Percentiles rank a stretch among this genome's conserved stretches.
Conservation (phyloP, 192 early-diverging fungal genomes). For the Entomortierella lignicola region DNA sequence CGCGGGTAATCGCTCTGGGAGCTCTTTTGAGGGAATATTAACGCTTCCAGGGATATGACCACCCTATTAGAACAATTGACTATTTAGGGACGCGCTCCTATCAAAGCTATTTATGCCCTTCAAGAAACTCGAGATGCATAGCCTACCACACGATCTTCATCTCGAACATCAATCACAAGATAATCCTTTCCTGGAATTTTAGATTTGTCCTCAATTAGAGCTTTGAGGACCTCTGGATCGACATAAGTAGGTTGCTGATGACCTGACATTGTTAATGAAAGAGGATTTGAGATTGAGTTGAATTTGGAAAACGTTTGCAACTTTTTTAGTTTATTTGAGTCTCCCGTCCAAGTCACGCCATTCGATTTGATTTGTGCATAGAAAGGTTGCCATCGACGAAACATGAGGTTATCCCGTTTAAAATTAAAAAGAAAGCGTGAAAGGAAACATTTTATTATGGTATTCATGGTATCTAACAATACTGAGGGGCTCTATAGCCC, state of each 20-base stretch:
- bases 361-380: too few relatives aligned
- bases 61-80: conserved; percentile 44
- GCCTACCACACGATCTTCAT: conserved; percentile 65
- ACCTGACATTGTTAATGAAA: conserved; percentile 15
- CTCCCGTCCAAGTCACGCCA: too few relatives aligned
- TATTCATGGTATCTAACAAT: too few relatives aligned
- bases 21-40: conserved; percentile 78
- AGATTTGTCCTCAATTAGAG: conserved; percentile 67
- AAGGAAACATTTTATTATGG: too few relatives aligned
- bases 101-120: neutral
- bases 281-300: neutral
- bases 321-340: neutral
- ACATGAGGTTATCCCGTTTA: too few relatives aligned
- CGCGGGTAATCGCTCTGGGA: conserved; percentile 58
- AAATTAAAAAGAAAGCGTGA: too few relatives aligned
- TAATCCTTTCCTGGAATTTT: conserved; percentile 75
- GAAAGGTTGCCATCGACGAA: too few relatives aligned
- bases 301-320: neutral
- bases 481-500: too few relatives aligned
- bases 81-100: neutral
- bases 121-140: neutral
- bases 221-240: conserved; percentile 61
- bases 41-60: conserved; percentile 85
- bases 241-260: conserved; percentile 42
- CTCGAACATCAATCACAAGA: conserved; percentile 79